Conservation (phyloP, 345 rosid genomes). For the Citrus trifoliata region DNA sequence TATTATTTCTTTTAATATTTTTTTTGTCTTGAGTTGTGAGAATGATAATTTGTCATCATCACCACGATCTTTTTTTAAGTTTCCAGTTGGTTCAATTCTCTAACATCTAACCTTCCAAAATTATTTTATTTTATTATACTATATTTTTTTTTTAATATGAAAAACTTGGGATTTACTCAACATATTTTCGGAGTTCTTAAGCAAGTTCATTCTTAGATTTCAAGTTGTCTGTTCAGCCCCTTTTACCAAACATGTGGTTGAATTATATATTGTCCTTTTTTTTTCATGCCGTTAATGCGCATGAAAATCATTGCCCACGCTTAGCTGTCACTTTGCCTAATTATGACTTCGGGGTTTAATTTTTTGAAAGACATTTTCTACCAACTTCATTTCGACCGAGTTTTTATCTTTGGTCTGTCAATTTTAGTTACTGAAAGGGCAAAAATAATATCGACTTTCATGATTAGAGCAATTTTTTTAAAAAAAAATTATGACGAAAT, state of each 20-base stretch:
- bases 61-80: not conserved
- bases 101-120: not conserved
- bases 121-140: not conserved
- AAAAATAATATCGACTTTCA: not conserved
- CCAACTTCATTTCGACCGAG: not conserved
- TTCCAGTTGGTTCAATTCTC: not conserved
- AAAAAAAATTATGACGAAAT: too few relatives aligned
- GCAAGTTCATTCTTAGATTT: slow-evolving; percentile 36
- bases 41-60: not conserved
- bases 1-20: not conserved
- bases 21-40: not conserved
- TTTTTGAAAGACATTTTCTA: not conserved
- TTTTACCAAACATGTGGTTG: slow-evolving; percentile 1
- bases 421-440: not conserved
- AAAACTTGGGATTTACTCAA: slow-evolving; percentile 30
- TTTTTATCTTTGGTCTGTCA: not conserved
- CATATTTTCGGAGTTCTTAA: slow-evolving; percentile 4
- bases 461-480: not conserved
- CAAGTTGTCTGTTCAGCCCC: slow-evolving; percentile 10
- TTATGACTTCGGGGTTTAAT: not conserved
- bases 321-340: slow-evolving; percentile 2
- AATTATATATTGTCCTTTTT: not conserved
- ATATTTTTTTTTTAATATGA: too few relatives aligned
- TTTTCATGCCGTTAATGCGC: slow-evolving; percentile 7
- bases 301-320: slow-evolving; percentile 12